Evolutionary conservation across 345 rosid species (phyloP).

Genomic region (Salix suchowensis): DNA sequence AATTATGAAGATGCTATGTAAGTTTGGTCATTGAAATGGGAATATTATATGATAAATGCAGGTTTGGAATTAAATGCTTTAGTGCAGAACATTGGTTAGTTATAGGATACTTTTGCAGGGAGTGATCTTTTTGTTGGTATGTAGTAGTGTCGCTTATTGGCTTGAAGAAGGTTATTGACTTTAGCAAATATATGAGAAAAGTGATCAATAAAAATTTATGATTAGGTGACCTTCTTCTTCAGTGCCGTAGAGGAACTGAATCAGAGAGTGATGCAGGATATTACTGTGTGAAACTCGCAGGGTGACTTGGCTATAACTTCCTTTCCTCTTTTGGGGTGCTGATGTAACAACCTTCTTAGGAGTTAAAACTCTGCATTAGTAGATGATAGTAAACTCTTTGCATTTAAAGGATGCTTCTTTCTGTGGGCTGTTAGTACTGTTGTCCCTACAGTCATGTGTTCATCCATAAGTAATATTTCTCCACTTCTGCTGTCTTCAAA

Average conservation of each 20-base stretch:
- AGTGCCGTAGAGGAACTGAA: too few species aligned
- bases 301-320: neutral
- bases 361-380: neutral
- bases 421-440: neutral
- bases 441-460: too few species aligned
- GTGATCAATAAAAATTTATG: too few species aligned
- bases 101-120: neutral
- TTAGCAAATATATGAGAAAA: too few species aligned
- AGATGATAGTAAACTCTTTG: neutral
- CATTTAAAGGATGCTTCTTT: neutral
- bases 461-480: too few species aligned
- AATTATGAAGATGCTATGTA: neutral
- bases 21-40: neutral
- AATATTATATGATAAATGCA: neutral
- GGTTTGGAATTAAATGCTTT: neutral
- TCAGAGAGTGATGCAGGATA: neutral
- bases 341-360: neutral
- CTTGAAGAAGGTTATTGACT: too few species aligned
- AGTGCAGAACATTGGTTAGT: neutral
- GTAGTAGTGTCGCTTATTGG: too few species aligned
- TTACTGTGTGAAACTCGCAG: neutral
- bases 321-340: neutral
- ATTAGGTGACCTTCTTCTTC: too few species aligned
- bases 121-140: neutral
- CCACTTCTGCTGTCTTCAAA: too few species aligned